Percentiles rank a stretch among this genome's conserved stretches.
Evolutionary conservation across 108 stramenopile genomes (phyloP).

Genomic region (Cyclotella kingstonii): DNA sequence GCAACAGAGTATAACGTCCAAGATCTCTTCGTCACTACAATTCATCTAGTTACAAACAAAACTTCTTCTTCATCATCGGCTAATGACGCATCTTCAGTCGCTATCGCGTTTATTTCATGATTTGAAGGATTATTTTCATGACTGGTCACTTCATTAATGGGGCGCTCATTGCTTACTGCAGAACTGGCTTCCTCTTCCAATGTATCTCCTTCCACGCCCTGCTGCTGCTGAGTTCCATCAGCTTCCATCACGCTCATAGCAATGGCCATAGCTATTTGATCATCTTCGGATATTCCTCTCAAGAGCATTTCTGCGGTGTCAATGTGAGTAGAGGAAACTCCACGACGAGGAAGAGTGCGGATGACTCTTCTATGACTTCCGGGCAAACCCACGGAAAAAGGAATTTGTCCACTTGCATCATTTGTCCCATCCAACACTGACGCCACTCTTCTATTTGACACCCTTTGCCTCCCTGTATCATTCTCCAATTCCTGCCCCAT

Average conservation of each 20-base stretch:
- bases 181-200: not conserved
- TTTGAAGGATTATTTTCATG: not conserved
- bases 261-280: constrained; percentile 86
- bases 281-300: constrained; percentile 75
- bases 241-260: constrained; percentile 69
- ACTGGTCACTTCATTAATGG: not conserved
- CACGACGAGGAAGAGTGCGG: constrained; percentile 8
- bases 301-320: constrained; percentile 56
- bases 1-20: no score
- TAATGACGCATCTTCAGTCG: not conserved
- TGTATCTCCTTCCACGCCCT: not conserved
- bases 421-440: not conserved
- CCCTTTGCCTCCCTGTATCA: not conserved
- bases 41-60: not conserved
- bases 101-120: not conserved
- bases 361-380: not conserved
- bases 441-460: not conserved
- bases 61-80: not conserved
- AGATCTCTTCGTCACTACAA: not conserved
- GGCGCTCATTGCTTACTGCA: not conserved
- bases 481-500: constrained; percentile 48
- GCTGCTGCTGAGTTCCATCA: constrained; percentile 10
- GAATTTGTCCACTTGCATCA: constrained; percentile 10
- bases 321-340: constrained; percentile 24
- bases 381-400: not conserved